These are phyloP conservation scores for Thielaviopsis musarum DNA, from an alignment of 2,329 filamentous ascomycete species.

Conservation along the genomic window DNA sequence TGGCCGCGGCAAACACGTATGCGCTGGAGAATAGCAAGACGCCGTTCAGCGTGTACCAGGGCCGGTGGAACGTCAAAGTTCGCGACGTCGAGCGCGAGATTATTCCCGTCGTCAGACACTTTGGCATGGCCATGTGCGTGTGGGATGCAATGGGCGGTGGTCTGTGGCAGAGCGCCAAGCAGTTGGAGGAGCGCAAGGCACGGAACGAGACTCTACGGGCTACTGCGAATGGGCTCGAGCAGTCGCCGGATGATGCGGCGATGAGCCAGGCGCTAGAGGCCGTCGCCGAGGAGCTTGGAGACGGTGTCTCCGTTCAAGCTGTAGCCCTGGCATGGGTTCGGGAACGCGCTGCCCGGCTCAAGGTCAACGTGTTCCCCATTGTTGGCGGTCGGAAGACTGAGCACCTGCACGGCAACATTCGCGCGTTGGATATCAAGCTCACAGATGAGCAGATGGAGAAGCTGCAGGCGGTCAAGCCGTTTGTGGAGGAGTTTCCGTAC, in stretches of 20 bases:
- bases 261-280: conserved; percentile 41
- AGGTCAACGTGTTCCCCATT: conserved; percentile 32
- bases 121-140: conserved; percentile 35
- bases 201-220: conserved; percentile 24
- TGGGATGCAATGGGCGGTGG: conserved; percentile 44
- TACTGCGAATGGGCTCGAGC: conserved; percentile 15
- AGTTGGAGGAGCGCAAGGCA: conserved; percentile 18
- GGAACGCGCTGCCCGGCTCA: conserved; percentile 25
- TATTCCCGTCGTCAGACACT: conserved; percentile 25
- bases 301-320: conserved; percentile 36
- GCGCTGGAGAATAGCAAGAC: conserved; percentile 21
- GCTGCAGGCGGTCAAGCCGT: conserved; percentile 34
- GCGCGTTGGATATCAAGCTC: conserved; percentile 32
- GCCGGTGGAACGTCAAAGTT: conserved; percentile 20
- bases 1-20: conserved; percentile 23
- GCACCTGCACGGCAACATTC: conserved; percentile 37
- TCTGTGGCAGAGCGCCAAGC: conserved; percentile 27
- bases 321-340: conserved; percentile 37
- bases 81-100: conserved; percentile 26
- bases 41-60: conserved; percentile 25
- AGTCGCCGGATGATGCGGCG: conserved; percentile 31
- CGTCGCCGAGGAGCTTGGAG: conserved; percentile 37
- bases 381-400: conserved; percentile 35
- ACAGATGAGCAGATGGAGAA: conserved; percentile 34
- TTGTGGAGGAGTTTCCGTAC: conserved; percentile 22